These are phyloP conservation scores for Tetratostichococcus sp. DNA, from an alignment of 139 green algal species.

Conservation along the genomic window DNA sequence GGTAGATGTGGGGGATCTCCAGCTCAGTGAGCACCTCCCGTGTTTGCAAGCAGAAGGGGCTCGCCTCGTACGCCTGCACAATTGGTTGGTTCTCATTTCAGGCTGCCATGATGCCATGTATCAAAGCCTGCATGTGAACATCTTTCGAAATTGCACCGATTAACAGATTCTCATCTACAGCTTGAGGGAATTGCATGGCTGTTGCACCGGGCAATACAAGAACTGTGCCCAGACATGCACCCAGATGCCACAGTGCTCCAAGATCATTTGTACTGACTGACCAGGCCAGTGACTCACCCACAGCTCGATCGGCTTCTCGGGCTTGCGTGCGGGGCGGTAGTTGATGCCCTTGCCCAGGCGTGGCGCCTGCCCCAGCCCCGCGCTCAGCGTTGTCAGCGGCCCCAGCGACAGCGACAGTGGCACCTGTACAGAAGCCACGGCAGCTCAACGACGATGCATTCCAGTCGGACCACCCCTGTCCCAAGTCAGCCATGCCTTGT, in stretches of 20 bases:
- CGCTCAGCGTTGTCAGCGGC: slow-evolving; percentile 58
- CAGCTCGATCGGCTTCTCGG: slow-evolving; percentile 32
- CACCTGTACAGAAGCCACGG: slow-evolving; percentile 1
- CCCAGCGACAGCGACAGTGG: slow-evolving; percentile 60
- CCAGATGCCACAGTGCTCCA: too few relatives aligned
- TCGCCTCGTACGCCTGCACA: slow-evolving; percentile 63
- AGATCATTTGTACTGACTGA: too few relatives aligned
- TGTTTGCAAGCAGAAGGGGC: slow-evolving; percentile 40
- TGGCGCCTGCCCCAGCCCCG: slow-evolving; percentile 44
- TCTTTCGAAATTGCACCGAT: too few relatives aligned
- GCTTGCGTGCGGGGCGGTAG: slow-evolving; percentile 24
- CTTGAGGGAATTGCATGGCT: too few relatives aligned
- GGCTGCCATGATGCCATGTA: too few relatives aligned
- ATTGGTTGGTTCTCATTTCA: too few relatives aligned
- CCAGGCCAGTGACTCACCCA: slow-evolving; percentile 5
- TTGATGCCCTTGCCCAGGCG: slow-evolving; percentile 13
- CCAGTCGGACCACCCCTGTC: not conserved
- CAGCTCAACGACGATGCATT: too few relatives aligned
- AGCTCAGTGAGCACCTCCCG: slow-evolving; percentile 38
- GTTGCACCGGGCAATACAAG: too few relatives aligned
- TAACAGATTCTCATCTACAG: too few relatives aligned
- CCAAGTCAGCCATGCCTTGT: not conserved
- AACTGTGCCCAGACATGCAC: too few relatives aligned
- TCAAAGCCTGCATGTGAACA: too few relatives aligned
- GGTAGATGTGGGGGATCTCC: slow-evolving; percentile 28